Percentiles rank a stretch among this genome's conserved stretches.
phyloP scores from a whole-genome alignment of 2,329 filamentous ascomycete species.

The Epichloe elymi region DNA sequence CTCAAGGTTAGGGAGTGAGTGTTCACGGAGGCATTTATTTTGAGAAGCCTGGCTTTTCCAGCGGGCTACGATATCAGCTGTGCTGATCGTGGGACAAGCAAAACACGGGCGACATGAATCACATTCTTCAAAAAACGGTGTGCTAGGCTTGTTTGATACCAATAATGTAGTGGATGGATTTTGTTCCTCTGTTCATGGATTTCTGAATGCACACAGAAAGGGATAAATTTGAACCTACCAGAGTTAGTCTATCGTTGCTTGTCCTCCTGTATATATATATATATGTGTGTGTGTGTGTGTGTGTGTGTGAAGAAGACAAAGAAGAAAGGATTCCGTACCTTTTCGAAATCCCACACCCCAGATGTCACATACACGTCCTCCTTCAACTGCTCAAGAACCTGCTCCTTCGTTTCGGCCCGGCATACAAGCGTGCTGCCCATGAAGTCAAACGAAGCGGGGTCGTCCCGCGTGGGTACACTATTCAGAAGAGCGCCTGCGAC shows the following conservation, averaged over 20 bases:
- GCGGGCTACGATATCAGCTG: slow-evolving; percentile 11
- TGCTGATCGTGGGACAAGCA: slow-evolving; percentile 3
- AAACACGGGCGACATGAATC: neutral
- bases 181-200: slow-evolving; percentile 10
- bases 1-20: too few relatives aligned
- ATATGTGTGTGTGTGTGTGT: too few relatives aligned
- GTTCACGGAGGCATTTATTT: neutral
- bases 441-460: slow-evolving; percentile 49
- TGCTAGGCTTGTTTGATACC: slow-evolving; percentile 2
- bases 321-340: slow-evolving; percentile 26
- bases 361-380: slow-evolving; percentile 58
- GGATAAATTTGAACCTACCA: slow-evolving; percentile 37
- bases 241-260: neutral
- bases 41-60: slow-evolving; percentile 4
- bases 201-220: slow-evolving; percentile 29
- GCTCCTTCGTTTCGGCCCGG: slow-evolving; percentile 53
- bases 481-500: slow-evolving; percentile 52
- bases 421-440: slow-evolving; percentile 60
- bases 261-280: neutral
- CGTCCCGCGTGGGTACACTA: slow-evolving; percentile 50
- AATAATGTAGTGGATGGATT: neutral
- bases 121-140: neutral
- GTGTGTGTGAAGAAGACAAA: too few relatives aligned
- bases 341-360: slow-evolving; percentile 72
- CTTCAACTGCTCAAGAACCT: slow-evolving; percentile 52